A percentile compares a stretch with the other conserved stretches of the same genome.
Evolutionary conservation across 176 grass and related monocot species (phyloP).

Genomic region (Triticum turgidum): DNA sequence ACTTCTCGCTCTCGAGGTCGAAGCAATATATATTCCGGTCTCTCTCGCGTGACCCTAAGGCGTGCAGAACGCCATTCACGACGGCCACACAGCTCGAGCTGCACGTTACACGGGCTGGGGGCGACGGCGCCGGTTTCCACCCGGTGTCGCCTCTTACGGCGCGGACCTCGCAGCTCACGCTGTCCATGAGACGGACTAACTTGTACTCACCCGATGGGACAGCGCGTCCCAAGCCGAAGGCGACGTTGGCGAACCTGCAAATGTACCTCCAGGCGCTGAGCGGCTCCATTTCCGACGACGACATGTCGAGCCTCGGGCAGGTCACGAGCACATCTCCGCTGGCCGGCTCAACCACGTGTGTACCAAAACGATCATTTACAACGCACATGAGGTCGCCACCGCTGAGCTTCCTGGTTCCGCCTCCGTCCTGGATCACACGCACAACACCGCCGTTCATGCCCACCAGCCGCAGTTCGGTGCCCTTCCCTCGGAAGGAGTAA

Average conservation of each 20-base stretch:
- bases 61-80: not conserved
- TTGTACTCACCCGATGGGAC: not conserved
- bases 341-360: too few species aligned
- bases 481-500: not conserved
- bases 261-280: not conserved
- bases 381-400: too few species aligned
- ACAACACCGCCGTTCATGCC: not conserved
- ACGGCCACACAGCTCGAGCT: not conserved
- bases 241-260: not conserved
- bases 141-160: not conserved
- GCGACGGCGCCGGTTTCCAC: not conserved
- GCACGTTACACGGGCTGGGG: not conserved
- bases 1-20: not conserved
- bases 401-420: too few species aligned
- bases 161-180: not conserved
- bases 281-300: not conserved
- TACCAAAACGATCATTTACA: too few species aligned
- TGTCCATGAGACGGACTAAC: not conserved
- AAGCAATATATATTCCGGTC: not conserved
- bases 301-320: not conserved
- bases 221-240: not conserved
- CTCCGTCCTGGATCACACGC: not conserved
- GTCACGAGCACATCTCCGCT: too few species aligned
- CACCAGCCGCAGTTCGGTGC: not conserved
- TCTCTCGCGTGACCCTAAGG: not conserved